Evolutionary conservation across 345 rosid species (phyloP), one percentile per base, ranked within the genome.

Genomic region (Populus davidiana): DNA sequence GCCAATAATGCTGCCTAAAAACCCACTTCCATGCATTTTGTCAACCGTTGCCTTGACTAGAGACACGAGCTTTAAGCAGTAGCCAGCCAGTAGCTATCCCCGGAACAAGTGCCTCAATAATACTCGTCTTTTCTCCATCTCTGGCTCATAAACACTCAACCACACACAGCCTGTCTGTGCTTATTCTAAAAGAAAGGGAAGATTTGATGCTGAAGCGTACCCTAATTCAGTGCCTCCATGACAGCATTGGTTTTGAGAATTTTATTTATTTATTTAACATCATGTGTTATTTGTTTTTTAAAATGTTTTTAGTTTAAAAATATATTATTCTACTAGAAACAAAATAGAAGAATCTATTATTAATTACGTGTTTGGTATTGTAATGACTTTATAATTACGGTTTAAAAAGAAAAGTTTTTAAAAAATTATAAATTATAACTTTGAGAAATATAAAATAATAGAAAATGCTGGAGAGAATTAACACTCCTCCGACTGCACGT

Each of bases 321-420:
- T n/a, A n/a, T n/a, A n/a, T n/a, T n/a, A n/a, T n/a, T 33, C 5
- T 33, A 4, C 5, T 5, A 4, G 0, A 2, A 33, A 33, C 5
- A 4, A 33, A 33, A 33, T 33, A 33, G 5, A 2, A 0, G 5
- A 33, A 33, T 33, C 0, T 0, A 33, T 33, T 5, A 4, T 4
- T n/a, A n/a, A n/a, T n/a, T n/a, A n/a, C n/a, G n/a, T 33, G 5
- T 33, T 33, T 3, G 5, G 4, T 33, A 33, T 33, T 33, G 5
- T 0, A 3, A 33, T 33, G 4, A 33, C 36, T 4, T 33, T 33
- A 33, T 0, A 4, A 5, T 4, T 33, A 0, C 0, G 0, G 0
- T 33, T 33, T 33, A 0, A 33, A 4, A 33, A 33, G 0, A 4
- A 4, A 33, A 33, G 0, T 33, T 33, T 33, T 33, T 33, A 3